Evolutionary conservation across 2,329 filamentous ascomycete genomes (phyloP).

Genomic region (Colletotrichum theobromicola): DNA sequence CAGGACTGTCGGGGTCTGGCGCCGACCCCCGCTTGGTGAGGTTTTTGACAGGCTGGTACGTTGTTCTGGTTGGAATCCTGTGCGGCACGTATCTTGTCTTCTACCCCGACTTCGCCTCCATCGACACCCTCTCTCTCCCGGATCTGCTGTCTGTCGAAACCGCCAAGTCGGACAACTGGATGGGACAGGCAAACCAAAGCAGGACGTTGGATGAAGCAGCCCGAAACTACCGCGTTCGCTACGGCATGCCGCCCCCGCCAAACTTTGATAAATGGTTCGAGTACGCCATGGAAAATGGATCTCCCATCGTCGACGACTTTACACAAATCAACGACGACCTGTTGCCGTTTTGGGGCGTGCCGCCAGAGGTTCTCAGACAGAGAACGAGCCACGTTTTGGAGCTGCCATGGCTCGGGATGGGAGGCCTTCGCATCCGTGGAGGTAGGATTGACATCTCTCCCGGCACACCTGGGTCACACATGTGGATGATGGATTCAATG

Average conservation of each 20-base stretch:
- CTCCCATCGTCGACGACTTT: constrained; percentile 77
- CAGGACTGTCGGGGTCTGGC: not conserved
- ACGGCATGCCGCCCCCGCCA: constrained; percentile 72
- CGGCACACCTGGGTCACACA: constrained; percentile 33
- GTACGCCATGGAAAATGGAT: constrained; percentile 68
- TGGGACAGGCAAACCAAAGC: constrained; percentile 24
- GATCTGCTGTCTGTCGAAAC: constrained; percentile 8
- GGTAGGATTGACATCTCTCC: constrained; percentile 56
- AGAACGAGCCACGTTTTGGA: constrained; percentile 41
- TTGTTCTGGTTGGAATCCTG: constrained; percentile 13
- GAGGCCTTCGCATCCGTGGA: constrained; percentile 60
- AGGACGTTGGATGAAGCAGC: constrained; percentile 35
- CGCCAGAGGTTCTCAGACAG: constrained; percentile 67
- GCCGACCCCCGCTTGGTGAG: not conserved
- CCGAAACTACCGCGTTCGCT: constrained; percentile 46
- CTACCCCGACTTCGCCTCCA: not conserved
- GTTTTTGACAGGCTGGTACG: constrained; percentile 12
- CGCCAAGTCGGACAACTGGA: constrained; percentile 22
- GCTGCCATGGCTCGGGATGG: constrained; percentile 41
- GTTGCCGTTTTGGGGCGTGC: constrained; percentile 78
- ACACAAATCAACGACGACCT: constrained; percentile 75
- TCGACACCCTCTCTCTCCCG: not conserved
- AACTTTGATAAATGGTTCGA: constrained; percentile 83
- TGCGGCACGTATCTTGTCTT: constrained; percentile 17
- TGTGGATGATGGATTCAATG: constrained; percentile 42